Percentiles rank a stretch among this genome's conserved stretches.
Evolutionary conservation across 2,329 filamentous ascomycete species (phyloP).

Genomic region (Cladosporium sp.): DNA sequence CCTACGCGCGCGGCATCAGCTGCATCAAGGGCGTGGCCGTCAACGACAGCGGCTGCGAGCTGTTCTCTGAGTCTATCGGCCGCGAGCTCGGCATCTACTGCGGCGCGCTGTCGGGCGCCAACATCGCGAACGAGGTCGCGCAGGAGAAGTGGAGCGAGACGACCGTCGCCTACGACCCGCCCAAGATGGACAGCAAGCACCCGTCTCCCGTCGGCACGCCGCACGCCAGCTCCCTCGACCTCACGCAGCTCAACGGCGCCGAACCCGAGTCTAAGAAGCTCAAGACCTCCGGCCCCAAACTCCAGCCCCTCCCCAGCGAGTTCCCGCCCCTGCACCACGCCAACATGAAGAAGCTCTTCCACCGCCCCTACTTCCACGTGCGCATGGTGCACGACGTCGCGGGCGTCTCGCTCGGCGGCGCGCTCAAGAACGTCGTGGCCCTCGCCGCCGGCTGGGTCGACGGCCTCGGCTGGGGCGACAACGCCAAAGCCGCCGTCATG

Average conservation of each 20-base stretch:
- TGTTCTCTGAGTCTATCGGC: conserved; percentile 94
- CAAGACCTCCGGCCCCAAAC: conserved; percentile 50
- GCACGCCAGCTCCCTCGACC: conserved; percentile 40
- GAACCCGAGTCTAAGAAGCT: conserved; percentile 28
- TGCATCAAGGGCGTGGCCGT: conserved; percentile 99
- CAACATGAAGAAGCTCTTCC: conserved; percentile 79
- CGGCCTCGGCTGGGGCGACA: conserved; percentile 94
- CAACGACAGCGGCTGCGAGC: conserved; percentile 66
- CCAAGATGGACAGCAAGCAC: conserved; percentile 74
- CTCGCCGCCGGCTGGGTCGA: conserved; percentile 92
- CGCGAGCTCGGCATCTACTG: conserved; percentile 91
- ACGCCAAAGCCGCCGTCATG: conserved; percentile 98
- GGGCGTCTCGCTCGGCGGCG: conserved; percentile 87
- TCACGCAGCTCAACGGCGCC: conserved; percentile 29
- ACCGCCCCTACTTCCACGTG: conserved; percentile 95
- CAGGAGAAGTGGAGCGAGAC: conserved; percentile 96
- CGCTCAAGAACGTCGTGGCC: conserved; percentile 94
- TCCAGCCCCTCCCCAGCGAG: conserved; percentile 70
- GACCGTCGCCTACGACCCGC: conserved; percentile 92
- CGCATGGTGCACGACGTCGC: conserved; percentile 92
- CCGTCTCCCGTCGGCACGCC: conserved; percentile 55
- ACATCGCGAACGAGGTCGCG: conserved; percentile 92
- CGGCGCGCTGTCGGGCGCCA: conserved; percentile 89
- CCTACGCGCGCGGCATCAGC: conserved; percentile 86
- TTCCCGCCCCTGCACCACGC: conserved; percentile 83